Evolutionary conservation across 768 basidiomycete species (phyloP), one percentile per base, ranked within the genome.

Genomic region (Rhizopogon vulgaris): DNA sequence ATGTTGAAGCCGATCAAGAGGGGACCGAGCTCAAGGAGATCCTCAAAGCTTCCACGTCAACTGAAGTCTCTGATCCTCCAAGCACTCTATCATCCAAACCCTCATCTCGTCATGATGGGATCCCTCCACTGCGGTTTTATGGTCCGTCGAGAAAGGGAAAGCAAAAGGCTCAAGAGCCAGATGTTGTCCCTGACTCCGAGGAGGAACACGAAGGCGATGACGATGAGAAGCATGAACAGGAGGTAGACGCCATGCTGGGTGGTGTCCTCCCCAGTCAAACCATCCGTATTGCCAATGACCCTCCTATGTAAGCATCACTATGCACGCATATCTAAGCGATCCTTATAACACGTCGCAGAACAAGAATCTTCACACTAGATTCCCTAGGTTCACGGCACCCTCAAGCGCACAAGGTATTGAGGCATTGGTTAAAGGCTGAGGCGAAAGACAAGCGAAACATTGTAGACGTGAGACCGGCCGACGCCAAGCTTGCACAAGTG

Each of bases 361-460:
- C 90, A 6, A 83, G 81, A 56, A 85, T 99, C 32, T 84, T 94
- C 63, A 91, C 85, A 0, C 79, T 99, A 50, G 96, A 99, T 65
- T 98, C 95, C 1, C 76, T 99, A 41, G 86, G 87, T 4, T 71
- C 73, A 12, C 70, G 72, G n/a, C 94, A 97, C 67, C 74, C 75
- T 0, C 75, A 80, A 30, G 91, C 82, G 4, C 66, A 75, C 38
- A 84, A 72, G 43, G 76, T 74, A 32, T 77, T 99, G 17, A 68
- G 66, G 38, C 58, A 69, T 25, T 99, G 95, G 66, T 78, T 98
- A 18, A 68, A 68, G 34, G 68, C 75, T 58, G 96, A 99, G 63
- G 94, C 94, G 0, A 70, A 70, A 55, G 83, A 91, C 62, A 94
- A 93, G 71, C 73, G 71, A 52, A 61, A 71, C 1, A 54, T 73